Percentiles rank a stretch among this genome's conserved stretches.
These are phyloP conservation scores for Tricholomella constricta DNA, from an alignment of 768 basidiomycete genomes.

Conservation along the genomic window DNA sequence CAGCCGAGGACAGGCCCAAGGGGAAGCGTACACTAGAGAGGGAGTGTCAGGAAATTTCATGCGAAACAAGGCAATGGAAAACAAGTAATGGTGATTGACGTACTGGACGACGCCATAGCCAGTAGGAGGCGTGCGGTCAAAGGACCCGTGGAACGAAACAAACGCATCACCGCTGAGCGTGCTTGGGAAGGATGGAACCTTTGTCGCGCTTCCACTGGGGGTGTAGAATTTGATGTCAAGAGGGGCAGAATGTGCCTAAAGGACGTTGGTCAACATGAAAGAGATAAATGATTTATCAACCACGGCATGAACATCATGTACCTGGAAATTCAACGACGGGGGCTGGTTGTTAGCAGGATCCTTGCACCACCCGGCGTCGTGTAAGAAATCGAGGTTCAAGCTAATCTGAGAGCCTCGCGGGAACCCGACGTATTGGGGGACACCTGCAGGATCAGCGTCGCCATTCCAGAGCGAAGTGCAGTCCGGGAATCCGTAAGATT, in stretches of 20 bases:
- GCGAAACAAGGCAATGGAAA: no score
- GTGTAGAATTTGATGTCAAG: conserved; percentile 47
- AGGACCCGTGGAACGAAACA: conserved; percentile 48
- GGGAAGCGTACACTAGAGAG: conserved; percentile 29
- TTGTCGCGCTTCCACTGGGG: no score
- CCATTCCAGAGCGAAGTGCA: conserved; percentile 48
- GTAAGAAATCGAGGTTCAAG: conserved; percentile 32
- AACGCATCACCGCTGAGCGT: conserved; percentile 36
- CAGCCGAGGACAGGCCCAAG: conserved; percentile 7
- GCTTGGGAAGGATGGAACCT: conserved; percentile 26
- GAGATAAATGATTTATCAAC: no score
- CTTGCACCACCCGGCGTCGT: conserved; percentile 37
- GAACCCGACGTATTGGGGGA: conserved; percentile 35
- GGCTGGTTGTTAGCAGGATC: conserved; percentile 36
- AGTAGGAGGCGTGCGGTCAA: conserved; percentile 41
- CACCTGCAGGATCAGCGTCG: conserved; percentile 40
- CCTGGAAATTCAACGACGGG: conserved; percentile 43
- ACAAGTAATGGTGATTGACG: background rate
- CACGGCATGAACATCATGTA: no score
- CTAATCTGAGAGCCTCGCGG: conserved; percentile 40
- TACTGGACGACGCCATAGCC: conserved; percentile 48
- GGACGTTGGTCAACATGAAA: no score
- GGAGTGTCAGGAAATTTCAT: background rate
- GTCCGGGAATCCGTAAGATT: conserved; percentile 45
- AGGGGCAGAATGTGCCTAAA: conserved; percentile 49